Conservation (phyloP, 352 stramenopile species). For the Phytophthora ohioensis region DNA sequence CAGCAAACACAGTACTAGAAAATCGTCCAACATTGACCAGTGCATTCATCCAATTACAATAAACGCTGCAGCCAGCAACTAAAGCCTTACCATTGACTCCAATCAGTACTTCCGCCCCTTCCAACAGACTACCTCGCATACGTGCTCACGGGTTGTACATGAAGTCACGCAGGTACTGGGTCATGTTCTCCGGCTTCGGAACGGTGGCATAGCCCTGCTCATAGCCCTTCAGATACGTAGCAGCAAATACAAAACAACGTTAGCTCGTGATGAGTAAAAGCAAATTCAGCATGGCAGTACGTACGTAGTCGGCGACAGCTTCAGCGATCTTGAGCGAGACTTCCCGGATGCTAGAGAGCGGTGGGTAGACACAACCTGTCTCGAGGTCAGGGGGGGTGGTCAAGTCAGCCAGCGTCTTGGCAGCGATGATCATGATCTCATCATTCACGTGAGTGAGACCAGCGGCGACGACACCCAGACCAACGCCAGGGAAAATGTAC, state of each 20-base stretch:
- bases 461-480: conserved; percentile 91
- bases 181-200: conserved; percentile 54
- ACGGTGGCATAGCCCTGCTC: conserved; percentile 62
- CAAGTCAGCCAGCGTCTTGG: conserved; percentile 70
- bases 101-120: neutral
- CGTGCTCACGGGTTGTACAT: conserved; percentile 71
- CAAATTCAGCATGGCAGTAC: neutral
- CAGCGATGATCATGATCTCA: conserved; percentile 85
- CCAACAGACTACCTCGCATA: neutral
- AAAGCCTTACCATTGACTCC: conserved; percentile 8
- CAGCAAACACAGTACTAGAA: too few relatives aligned
- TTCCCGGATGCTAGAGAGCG: conserved; percentile 90
- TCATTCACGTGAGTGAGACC: conserved; percentile 82
- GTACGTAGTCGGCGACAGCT: conserved; percentile 80
- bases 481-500: conserved; percentile 98
- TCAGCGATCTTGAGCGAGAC: conserved; percentile 94
- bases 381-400: conserved; percentile 93
- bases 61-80: conserved; percentile 12
- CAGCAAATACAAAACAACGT: conserved; percentile 4
- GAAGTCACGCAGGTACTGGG: conserved; percentile 56
- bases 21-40: neutral
- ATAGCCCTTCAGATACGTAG: conserved; percentile 48
- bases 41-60: conserved; percentile 27
- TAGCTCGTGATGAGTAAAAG: neutral
- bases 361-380: conserved; percentile 94